Evolutionary conservation across 1,284 basidiomycete genomes (phyloP), one percentile per base, ranked within the genome.

Genomic region (Neonothopanus nambi): DNA sequence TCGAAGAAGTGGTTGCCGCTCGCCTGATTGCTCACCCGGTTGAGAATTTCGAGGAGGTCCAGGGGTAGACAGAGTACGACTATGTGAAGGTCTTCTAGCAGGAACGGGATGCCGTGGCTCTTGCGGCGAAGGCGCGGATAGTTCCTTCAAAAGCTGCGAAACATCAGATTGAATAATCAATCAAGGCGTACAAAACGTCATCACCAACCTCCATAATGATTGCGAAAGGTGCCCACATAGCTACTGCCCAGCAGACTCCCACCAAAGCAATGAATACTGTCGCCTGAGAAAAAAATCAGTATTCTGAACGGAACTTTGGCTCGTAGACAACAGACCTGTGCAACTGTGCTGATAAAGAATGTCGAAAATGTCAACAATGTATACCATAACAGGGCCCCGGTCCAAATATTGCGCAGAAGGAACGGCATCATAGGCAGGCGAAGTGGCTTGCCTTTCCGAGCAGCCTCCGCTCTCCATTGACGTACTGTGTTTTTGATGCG

Each of bases 221-320:
- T 13, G 91, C 87, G 58, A 90, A 91, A 3, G 89, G 87, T 51
- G 91, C 91, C 94, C 94, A 97, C 72, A 92, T 93, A 13, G 93
- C 92, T 20, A 97, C 90, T 1, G 93, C 92, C 95, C 95, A 98
- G 66, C 89, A 93, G 37, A 97, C 89, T 38, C 95, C 95, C 13
- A 95, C 84, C 37, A 95, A 68, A 48, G 86, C 85, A 50, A 98
- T 91, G 62, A 91, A 84, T 21, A 85, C 67, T 11, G 89, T 91
- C 8, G 94, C 95, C 78, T 88, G 59, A 41, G 44, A n/a, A 53
- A 20, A 42, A 8, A 24, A 23, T 4, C 46, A 26, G 28, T 23
- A 12, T 18, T 24, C 18, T 57, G 18, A 44, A 30, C 41, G 49
- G 28, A 28, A 20, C 36, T 42, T 21, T 17, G 54, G 44, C 30